These are phyloP conservation scores for Nevesoporus exiguus DNA, from an alignment of 768 basidiomycete genomes.

Conservation along the genomic window DNA sequence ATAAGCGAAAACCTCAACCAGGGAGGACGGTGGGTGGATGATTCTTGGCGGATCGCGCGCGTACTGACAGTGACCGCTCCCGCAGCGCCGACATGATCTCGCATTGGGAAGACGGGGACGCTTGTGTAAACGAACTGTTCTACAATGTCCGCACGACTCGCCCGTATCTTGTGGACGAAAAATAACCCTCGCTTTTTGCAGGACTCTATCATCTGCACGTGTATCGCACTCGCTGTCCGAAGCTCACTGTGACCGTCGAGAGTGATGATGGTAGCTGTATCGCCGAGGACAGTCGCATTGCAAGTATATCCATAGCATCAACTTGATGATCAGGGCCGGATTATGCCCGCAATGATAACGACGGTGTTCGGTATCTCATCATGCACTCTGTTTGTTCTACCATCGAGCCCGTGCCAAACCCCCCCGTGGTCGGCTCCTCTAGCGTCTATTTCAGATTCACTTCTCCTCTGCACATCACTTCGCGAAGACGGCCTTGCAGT, in stretches of 20 bases:
- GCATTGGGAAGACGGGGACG: slow-evolving; percentile 87
- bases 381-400: slow-evolving; percentile 21
- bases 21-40: slow-evolving; percentile 65
- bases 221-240: slow-evolving; percentile 59
- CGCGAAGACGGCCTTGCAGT: slow-evolving; percentile 17
- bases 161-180: slow-evolving; percentile 5
- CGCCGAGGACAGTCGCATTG: slow-evolving; percentile 15
- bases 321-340: slow-evolving; percentile 6
- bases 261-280: slow-evolving; percentile 24
- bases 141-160: slow-evolving; percentile 55
- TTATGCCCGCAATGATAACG: slow-evolving; percentile 17
- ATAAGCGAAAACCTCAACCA: slow-evolving; percentile 83
- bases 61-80: slow-evolving; percentile 1
- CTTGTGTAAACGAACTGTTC: slow-evolving; percentile 74
- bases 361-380: slow-evolving; percentile 15
- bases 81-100: slow-evolving; percentile 74
- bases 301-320: slow-evolving; percentile 21
- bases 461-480: slow-evolving; percentile 22
- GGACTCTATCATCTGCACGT: slow-evolving; percentile 71
- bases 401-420: slow-evolving; percentile 14
- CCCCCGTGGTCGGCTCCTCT: slow-evolving; percentile 12
- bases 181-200: slow-evolving; percentile 31
- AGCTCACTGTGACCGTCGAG: slow-evolving; percentile 32
- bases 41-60: neutral
- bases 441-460: slow-evolving; percentile 21